Percentiles rank a stretch among this genome's conserved stretches.
These are phyloP conservation scores for Cystobasidium ongulense DNA, from an alignment of 768 basidiomycete genomes.

Conservation along the genomic window DNA sequence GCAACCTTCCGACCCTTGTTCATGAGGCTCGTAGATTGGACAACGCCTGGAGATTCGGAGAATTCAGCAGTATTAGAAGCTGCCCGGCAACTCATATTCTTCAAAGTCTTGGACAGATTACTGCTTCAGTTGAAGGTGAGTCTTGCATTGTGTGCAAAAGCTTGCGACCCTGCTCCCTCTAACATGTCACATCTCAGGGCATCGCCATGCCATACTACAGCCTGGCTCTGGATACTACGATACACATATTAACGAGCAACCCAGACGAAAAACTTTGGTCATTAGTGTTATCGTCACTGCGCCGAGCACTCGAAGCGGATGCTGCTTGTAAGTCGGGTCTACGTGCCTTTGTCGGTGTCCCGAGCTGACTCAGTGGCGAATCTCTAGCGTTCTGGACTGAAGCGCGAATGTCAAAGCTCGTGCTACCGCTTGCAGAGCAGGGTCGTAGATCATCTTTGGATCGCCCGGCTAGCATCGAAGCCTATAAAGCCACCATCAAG, in stretches of 20 bases:
- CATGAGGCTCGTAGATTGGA: conserved; percentile 90
- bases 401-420: conserved; percentile 61
- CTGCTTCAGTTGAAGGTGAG: conserved; percentile 79
- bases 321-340: conserved; percentile 59
- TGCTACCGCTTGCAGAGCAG: conserved; percentile 52
- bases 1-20: conserved; percentile 82
- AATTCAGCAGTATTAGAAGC: conserved; percentile 42
- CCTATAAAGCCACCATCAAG: conserved; percentile 34
- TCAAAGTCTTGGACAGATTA: conserved; percentile 62
- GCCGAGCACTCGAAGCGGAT: conserved; percentile 65
- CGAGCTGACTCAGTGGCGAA: background rate
- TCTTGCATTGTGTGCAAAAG: background rate
- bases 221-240: conserved; percentile 57
- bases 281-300: conserved; percentile 56
- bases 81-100: conserved; percentile 62
- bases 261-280: conserved; percentile 55
- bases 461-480: background rate
- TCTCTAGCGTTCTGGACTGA: conserved; percentile 77
- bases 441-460: conserved; percentile 42
- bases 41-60: conserved; percentile 53
- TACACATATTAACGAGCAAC: conserved; percentile 1
- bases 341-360: background rate
- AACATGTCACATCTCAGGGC: no score
- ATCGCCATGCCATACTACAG: conserved; percentile 85
- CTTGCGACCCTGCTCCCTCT: background rate